Conservation (phyloP, 495 filamentous ascomycete species). For the Neurospora sp. region DNA sequence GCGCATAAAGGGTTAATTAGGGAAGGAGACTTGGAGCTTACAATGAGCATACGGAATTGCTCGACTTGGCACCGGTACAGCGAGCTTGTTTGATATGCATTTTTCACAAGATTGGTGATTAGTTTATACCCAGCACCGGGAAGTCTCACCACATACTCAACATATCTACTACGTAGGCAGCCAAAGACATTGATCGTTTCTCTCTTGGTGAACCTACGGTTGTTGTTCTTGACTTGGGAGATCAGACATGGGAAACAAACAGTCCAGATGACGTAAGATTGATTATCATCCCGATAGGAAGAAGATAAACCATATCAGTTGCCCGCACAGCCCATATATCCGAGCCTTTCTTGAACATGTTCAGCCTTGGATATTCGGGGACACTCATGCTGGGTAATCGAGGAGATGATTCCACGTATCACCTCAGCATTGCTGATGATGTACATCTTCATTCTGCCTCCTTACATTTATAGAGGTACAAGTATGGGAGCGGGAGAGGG, state of each 20-base stretch:
- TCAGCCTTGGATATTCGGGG: not conserved
- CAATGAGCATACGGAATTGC: not conserved
- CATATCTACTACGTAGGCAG: not conserved
- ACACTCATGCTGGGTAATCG: not conserved
- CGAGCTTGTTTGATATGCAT: not conserved
- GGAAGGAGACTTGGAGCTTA: not conserved
- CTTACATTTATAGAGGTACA: not conserved
- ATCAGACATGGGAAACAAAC: not conserved
- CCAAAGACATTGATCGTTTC: not conserved
- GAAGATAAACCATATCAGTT: not conserved
- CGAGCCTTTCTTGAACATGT: not conserved
- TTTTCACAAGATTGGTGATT: not conserved
- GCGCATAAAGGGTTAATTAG: not conserved
- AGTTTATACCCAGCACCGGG: not conserved
- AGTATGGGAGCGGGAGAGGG: not conserved
- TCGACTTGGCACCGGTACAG: not conserved
- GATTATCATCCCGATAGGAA: not conserved
- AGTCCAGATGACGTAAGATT: not conserved
- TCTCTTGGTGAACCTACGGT: not conserved
- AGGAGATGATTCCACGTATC: not conserved
- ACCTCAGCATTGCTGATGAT: not conserved
- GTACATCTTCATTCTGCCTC: not conserved
- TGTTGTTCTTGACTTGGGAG: not conserved
- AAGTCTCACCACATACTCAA: not conserved
- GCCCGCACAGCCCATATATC: not conserved